Base-by-base conservation (phyloP, 2,329 filamentous ascomycete species). In the Ophiocordyceps camponoti-rufipedis region DNA sequence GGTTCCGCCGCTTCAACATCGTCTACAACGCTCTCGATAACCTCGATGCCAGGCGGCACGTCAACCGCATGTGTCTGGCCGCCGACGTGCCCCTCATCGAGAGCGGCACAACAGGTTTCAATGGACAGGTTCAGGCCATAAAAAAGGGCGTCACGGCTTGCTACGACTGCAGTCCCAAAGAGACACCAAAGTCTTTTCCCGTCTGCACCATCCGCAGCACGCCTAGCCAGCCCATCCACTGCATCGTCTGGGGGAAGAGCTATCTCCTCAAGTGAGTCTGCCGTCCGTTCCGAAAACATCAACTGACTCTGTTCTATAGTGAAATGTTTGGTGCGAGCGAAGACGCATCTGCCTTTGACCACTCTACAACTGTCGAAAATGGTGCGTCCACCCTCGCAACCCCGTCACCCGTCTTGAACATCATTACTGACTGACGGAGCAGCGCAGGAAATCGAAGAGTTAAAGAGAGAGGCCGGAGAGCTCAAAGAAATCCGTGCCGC, bases 1-100 rank as follows among this genome's bases (percentile, higher is more conserved):
- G 89, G 85, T 98, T 95, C 59, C 72, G 76, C 53, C 64, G 69
- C 8, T 98, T 96, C 60, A 71, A 72, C 43, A 67, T 96, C 28
- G 88, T 95, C 9, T 96, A 98, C 71, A 98, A 98, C 63, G 91
- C 91, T 44, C 72, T 98, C 38, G 91, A 98, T 63, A 98, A 98
- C 54, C 70, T 98, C 28, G 88, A 95, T 47, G 91, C 91, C 19
- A 74, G 91, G 52, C 78, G 89, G 44, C 88, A 96, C 68, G 91
- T 96, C 51, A 98, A 98, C 62, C 84, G 81, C 61, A 96, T 98
- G 91, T 96, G 91, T 56, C 65, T 98, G 52, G 85, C 88, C 1
- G 88, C 91, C 11, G 75, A 91, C 55, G 78, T 96, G 28, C 87
- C 91, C 11, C 66, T 98, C 51, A 83, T 98, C 46, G 91, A 98